phyloP scores from a whole-genome alignment of 768 basidiomycete species.

The Boletus reticulatus region DNA sequence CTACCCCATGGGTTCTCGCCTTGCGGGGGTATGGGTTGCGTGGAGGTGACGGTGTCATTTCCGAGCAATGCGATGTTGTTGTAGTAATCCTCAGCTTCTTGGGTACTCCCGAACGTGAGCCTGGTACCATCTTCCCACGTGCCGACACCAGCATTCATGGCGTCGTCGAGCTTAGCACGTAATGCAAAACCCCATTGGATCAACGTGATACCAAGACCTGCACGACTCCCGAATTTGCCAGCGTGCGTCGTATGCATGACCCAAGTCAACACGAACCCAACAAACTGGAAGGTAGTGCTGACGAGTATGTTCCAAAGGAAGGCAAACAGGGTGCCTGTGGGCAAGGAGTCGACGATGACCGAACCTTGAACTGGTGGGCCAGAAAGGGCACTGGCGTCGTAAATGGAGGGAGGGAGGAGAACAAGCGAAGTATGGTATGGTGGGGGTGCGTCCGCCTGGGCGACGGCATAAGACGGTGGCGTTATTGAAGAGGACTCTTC shows the following conservation, averaged over 20 bases:
- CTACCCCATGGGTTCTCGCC: constrained; percentile 32
- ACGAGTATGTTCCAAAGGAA: constrained; percentile 94
- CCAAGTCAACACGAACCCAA: constrained; percentile 91
- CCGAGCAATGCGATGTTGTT: constrained; percentile 25
- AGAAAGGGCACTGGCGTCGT: constrained; percentile 45
- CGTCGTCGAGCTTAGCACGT: constrained; percentile 50
- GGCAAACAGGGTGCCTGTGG: constrained; percentile 76
- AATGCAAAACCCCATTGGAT: constrained; percentile 93
- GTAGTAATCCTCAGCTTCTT: constrained; percentile 47
- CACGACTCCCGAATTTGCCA: constrained; percentile 88
- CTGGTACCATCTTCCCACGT: constrained; percentile 28
- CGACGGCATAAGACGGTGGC: constrained; percentile 89
- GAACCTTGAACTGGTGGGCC: constrained; percentile 48
- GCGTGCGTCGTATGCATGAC: constrained; percentile 93
- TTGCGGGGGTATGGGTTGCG: constrained; percentile 8
- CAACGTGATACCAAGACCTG: constrained; percentile 92
- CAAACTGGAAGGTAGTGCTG: constrained; percentile 95
- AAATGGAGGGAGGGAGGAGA: constrained; percentile 62
- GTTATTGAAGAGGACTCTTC: constrained; percentile 82
- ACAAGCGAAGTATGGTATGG: constrained; percentile 98
- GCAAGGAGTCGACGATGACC: constrained; percentile 87
- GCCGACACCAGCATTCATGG: constrained; percentile 31
- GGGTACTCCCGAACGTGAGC: constrained; percentile 44
- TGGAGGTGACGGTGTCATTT: constrained; percentile 24
- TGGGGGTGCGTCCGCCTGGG: constrained; percentile 93